These are phyloP conservation scores for Pleomassaria siparia DNA, from an alignment of 2,329 filamentous ascomycete genomes.

Conservation along the genomic window DNA sequence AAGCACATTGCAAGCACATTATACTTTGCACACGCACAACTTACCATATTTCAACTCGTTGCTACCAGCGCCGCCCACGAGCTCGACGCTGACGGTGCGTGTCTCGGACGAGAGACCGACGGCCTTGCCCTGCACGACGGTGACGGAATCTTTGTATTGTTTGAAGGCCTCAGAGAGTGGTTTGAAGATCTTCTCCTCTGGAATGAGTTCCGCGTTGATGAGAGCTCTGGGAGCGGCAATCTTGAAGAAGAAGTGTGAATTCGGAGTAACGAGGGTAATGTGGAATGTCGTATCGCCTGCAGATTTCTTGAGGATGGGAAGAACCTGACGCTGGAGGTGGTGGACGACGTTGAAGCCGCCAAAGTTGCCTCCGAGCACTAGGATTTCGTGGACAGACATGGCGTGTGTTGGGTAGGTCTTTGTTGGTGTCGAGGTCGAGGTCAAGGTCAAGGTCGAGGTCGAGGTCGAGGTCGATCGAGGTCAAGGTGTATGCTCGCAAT, in stretches of 20 bases:
- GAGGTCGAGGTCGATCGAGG: too few species aligned
- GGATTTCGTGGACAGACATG: slow-evolving; percentile 38
- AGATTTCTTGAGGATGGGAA: slow-evolving; percentile 24
- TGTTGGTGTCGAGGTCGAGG: too few species aligned
- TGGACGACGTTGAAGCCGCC: slow-evolving; percentile 40
- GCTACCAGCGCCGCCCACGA: slow-evolving; percentile 8
- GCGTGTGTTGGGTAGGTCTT: too few species aligned
- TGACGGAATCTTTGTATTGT: slow-evolving; percentile 33
- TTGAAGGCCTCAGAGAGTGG: slow-evolving; percentile 36
- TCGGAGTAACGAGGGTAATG: slow-evolving; percentile 38
- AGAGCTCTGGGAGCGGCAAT: slow-evolving; percentile 40
- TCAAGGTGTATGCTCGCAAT: too few species aligned
- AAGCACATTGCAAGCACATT: too few species aligned
- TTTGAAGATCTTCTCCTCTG: slow-evolving; percentile 32
- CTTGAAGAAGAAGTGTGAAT: slow-evolving; percentile 43
- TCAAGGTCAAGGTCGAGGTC: too few species aligned
- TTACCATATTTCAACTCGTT: slow-evolving; percentile 24
- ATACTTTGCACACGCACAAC: too few species aligned
- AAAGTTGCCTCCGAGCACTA: slow-evolving; percentile 41
- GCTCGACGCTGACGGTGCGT: slow-evolving; percentile 17
- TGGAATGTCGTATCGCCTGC: slow-evolving; percentile 25
- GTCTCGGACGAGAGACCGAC: slow-evolving; percentile 15
- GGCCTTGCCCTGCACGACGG: slow-evolving; percentile 35
- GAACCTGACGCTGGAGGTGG: slow-evolving; percentile 34
- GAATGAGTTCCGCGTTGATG: slow-evolving; percentile 27